Evolutionary conservation across 2,329 filamentous ascomycete species (phyloP).

Genomic region (Apiospora rasikravindrae): DNA sequence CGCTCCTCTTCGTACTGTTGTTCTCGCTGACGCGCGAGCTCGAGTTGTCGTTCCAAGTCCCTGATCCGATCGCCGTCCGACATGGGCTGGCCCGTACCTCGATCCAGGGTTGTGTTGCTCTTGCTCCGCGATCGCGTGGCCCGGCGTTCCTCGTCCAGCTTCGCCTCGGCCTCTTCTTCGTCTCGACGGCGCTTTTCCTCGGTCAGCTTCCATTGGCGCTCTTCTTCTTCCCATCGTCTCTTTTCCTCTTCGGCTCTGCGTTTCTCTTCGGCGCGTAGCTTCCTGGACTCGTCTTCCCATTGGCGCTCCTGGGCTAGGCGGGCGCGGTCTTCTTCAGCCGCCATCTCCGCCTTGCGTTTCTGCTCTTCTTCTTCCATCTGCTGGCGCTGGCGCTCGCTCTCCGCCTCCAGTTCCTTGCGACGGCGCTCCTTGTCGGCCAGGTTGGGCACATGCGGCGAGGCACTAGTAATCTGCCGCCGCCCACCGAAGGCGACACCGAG

Average conservation of each 20-base stretch:
- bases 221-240: slow-evolving; percentile 78
- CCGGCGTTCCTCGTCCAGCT: slow-evolving; percentile 69
- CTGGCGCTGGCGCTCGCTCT: slow-evolving; percentile 62
- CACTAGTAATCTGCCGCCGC: slow-evolving; percentile 88
- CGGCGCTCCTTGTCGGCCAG: slow-evolving; percentile 82
- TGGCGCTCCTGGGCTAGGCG: slow-evolving; percentile 66
- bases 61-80: slow-evolving; percentile 70
- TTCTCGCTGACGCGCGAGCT: slow-evolving; percentile 67
- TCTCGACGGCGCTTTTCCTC: slow-evolving; percentile 74
- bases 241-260: slow-evolving; percentile 70
- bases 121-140: slow-evolving; percentile 55
- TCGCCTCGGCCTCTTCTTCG: slow-evolving; percentile 74
- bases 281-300: slow-evolving; percentile 70
- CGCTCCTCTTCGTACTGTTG: slow-evolving; percentile 66
- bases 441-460: slow-evolving; percentile 78
- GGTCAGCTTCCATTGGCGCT: slow-evolving; percentile 76
- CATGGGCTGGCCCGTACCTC: slow-evolving; percentile 49
- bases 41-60: slow-evolving; percentile 77
- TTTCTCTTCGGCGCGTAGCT: slow-evolving; percentile 65
- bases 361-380: slow-evolving; percentile 60
- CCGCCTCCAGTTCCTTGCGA: slow-evolving; percentile 60
- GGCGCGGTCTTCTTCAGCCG: slow-evolving; percentile 66
- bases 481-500: slow-evolving; percentile 92
- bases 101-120: slow-evolving; percentile 73
- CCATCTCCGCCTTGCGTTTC: slow-evolving; percentile 50